phyloP scores from a whole-genome alignment of 2,329 filamentous ascomycete species.

The Diaporthe helianthi region DNA sequence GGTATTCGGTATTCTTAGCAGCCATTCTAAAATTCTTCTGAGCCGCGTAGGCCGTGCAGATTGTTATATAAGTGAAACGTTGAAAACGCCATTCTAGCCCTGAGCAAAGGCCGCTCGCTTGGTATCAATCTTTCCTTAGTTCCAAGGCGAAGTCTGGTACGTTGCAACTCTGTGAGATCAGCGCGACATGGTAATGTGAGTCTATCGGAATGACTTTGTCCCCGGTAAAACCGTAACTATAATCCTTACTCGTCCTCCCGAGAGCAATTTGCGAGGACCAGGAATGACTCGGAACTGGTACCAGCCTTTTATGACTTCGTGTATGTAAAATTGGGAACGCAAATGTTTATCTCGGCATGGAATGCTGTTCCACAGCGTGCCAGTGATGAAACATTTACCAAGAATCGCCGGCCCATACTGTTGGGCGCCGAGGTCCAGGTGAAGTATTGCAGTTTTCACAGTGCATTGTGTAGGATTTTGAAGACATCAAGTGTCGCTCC shows the following conservation, averaged over 20 bases:
- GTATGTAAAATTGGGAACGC: not conserved
- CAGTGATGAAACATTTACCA: not conserved
- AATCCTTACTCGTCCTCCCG: not conserved
- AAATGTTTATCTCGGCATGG: not conserved
- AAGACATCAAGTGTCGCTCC: not conserved
- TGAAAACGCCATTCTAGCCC: not conserved
- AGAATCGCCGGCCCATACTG: not conserved
- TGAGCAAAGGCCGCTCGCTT: not conserved
- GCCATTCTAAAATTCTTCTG: not conserved
- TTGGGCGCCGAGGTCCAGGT: not conserved
- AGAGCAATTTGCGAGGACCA: not conserved
- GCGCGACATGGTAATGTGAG: constrained; percentile 8
- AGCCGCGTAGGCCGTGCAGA: not conserved
- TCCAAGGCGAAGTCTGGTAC: not conserved
- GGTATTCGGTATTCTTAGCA: not conserved
- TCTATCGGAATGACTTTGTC: not conserved
- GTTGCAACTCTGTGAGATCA: not conserved
- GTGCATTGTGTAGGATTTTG: constrained; percentile 9
- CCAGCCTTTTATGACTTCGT: not conserved
- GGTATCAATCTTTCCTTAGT: not conserved
- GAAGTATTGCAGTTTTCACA: not conserved
- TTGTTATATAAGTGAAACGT: not conserved
- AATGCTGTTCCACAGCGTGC: not conserved
- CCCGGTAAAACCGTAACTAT: not conserved
- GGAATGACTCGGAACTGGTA: not conserved